These are phyloP conservation scores for Pleurotus pulmonarius DNA, from an alignment of 768 basidiomycete genomes.

Conservation along the genomic window DNA sequence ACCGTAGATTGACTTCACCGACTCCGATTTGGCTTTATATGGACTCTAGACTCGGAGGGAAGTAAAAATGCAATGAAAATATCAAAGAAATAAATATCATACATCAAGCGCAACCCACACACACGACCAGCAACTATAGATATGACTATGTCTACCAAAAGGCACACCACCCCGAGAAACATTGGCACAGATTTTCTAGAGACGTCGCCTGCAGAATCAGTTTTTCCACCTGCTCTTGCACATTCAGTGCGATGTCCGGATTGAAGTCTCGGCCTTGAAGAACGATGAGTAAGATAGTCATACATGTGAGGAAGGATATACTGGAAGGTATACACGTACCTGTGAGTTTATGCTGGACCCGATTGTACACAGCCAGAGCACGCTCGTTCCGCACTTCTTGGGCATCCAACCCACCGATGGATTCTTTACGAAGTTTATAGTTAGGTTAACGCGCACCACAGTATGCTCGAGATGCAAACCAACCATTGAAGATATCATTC, in stretches of 20 bases:
- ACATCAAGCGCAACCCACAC: too few relatives aligned
- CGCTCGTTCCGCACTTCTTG: conserved; percentile 90
- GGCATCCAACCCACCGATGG: conserved; percentile 52
- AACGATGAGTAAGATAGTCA: neutral
- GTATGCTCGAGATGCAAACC: conserved; percentile 12
- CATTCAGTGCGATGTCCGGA: conserved; percentile 67
- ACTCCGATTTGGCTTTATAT: too few relatives aligned
- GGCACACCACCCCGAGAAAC: conserved; percentile 88
- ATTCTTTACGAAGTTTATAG: conserved; percentile 22
- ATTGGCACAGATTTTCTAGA: conserved; percentile 93
- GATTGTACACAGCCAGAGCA: conserved; percentile 91
- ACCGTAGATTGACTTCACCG: too few relatives aligned
- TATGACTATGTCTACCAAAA: too few relatives aligned
- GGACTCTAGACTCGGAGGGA: too few relatives aligned
- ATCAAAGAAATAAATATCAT: too few relatives aligned
- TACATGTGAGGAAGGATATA: neutral
- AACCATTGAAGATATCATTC: conserved; percentile 90
- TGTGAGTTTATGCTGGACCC: conserved; percentile 93
- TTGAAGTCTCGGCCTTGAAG: conserved; percentile 86
- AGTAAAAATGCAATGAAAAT: too few relatives aligned
- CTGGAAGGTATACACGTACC: conserved; percentile 41
- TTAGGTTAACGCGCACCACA: neutral
- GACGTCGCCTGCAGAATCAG: conserved; percentile 92
- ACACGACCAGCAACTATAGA: too few relatives aligned
- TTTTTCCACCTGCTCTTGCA: conserved; percentile 84